These are phyloP conservation scores for Kingdonia uniflora DNA, from an alignment of 164 flowering plant genomes.

Conservation along the genomic window DNA sequence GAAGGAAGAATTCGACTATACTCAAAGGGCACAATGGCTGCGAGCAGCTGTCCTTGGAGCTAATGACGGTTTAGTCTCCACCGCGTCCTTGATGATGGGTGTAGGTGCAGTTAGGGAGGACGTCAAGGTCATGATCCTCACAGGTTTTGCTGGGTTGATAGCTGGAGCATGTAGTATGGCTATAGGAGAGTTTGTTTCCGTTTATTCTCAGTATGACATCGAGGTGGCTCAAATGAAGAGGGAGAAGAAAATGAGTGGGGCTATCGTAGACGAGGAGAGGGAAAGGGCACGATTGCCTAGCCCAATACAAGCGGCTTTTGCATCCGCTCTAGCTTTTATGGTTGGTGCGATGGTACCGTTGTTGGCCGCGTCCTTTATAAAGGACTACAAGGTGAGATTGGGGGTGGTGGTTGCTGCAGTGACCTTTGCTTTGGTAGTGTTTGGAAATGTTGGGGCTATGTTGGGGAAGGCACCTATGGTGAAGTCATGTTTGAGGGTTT, in stretches of 20 bases:
- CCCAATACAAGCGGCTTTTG: constrained; percentile 10
- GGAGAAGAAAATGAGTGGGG: constrained; percentile 3
- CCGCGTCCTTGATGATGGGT: constrained; percentile 17
- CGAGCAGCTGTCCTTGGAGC: constrained; percentile 16
- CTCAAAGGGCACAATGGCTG: constrained; percentile 14
- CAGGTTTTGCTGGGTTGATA: constrained; percentile 12
- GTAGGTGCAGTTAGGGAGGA: constrained; percentile 12
- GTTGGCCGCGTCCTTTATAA: constrained; percentile 13
- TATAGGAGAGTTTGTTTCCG: constrained; percentile 16
- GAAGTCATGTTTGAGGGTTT: constrained; percentile 10
- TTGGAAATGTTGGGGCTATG: constrained; percentile 11
- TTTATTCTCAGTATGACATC: constrained; percentile 14
- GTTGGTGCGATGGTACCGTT: constrained; percentile 13
- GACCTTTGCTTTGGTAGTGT: constrained; percentile 10
- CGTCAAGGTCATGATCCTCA: constrained; percentile 12
- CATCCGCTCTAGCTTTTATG: constrained; percentile 12
- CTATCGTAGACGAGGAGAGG: background rate
- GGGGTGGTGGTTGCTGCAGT: constrained; percentile 9
- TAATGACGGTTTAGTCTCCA: constrained; percentile 14
- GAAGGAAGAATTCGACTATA: background rate
- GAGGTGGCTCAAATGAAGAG: constrained; percentile 18
- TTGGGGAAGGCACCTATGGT: constrained; percentile 8
- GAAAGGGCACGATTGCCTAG: constrained; percentile 8
- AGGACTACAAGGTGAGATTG: constrained; percentile 7
- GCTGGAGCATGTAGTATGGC: constrained; percentile 20